Conservation (phyloP, 106 monocot species). For the Dactylorhiza incarnata region DNA sequence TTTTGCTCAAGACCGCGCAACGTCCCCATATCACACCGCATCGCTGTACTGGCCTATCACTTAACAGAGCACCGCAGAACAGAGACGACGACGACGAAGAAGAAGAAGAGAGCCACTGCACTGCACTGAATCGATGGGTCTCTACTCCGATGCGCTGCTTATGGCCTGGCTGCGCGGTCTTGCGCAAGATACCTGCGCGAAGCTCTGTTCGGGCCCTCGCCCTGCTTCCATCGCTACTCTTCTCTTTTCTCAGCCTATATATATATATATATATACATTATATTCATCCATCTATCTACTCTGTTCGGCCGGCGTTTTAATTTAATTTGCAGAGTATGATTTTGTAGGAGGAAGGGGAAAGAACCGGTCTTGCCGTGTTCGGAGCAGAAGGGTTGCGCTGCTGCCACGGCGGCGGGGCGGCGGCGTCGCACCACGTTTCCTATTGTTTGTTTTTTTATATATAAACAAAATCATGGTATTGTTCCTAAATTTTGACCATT, state of each 20-base stretch:
- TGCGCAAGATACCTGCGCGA: constrained; percentile 32
- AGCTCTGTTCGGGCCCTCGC: background rate
- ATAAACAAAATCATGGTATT: background rate
- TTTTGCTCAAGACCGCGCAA: constrained; percentile 68
- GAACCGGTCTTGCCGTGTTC: background rate
- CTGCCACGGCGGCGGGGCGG: background rate
- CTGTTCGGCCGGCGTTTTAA: no score
- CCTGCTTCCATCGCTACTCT: no score
- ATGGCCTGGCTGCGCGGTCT: constrained; percentile 33
- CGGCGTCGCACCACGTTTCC: no score
- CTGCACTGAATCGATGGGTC: constrained; percentile 20
- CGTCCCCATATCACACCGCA: constrained; percentile 49
- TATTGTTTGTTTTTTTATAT: no score
- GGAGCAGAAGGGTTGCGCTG: background rate
- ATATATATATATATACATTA: background rate
- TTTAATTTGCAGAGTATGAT: background rate
- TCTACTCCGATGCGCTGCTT: constrained; percentile 47
- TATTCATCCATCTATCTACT: no score
- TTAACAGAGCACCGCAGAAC: background rate
- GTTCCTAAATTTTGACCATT: background rate
- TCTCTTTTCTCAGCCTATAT: no score
- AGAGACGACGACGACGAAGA: no score
- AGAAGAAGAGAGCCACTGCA: background rate
- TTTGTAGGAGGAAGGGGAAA: background rate
- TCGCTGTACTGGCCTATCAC: constrained; percentile 35